phyloP scores from a whole-genome alignment of 2,329 filamentous ascomycete species.

The Clarireedia paspali region DNA sequence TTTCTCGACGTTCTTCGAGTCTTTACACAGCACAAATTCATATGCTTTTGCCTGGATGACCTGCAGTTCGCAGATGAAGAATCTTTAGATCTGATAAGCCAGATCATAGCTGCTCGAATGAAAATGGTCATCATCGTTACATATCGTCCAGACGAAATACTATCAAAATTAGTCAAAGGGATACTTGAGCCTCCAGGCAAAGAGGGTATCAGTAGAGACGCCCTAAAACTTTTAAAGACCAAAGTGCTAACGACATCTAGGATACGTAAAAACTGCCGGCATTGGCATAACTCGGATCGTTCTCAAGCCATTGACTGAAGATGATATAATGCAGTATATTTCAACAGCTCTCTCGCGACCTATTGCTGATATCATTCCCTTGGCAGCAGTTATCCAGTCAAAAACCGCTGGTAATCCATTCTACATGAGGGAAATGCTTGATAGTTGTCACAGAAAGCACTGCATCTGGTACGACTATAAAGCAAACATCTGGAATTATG shows the following conservation, averaged over 20 bases:
- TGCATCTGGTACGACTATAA: constrained; percentile 91
- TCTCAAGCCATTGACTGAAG: constrained; percentile 67
- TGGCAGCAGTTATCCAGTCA: constrained; percentile 75
- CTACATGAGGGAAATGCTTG: constrained; percentile 85
- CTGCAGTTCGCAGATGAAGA: constrained; percentile 86
- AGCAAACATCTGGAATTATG: constrained; percentile 73
- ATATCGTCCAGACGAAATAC: constrained; percentile 59
- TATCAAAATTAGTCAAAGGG: constrained; percentile 44
- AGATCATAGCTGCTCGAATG: constrained; percentile 70
- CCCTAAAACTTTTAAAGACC: constrained; percentile 14
- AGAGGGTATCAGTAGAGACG: constrained; percentile 38
- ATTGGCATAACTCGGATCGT: constrained; percentile 60
- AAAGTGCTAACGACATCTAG: constrained; percentile 22
- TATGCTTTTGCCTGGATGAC: constrained; percentile 73
- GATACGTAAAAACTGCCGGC: constrained; percentile 32
- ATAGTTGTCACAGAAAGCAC: constrained; percentile 75
- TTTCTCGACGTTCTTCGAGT: constrained; percentile 80
- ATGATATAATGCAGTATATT: constrained; percentile 77
- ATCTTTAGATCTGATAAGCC: constrained; percentile 72
- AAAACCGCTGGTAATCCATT: constrained; percentile 73
- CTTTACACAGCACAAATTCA: constrained; percentile 75
- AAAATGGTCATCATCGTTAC: constrained; percentile 71
- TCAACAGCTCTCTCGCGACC: constrained; percentile 70
- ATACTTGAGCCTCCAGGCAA: constrained; percentile 47
- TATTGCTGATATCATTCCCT: constrained; percentile 63